Evolutionary conservation across 2,329 filamentous ascomycete species (phyloP).

Genomic region (Chaetomiaceae sp.): DNA sequence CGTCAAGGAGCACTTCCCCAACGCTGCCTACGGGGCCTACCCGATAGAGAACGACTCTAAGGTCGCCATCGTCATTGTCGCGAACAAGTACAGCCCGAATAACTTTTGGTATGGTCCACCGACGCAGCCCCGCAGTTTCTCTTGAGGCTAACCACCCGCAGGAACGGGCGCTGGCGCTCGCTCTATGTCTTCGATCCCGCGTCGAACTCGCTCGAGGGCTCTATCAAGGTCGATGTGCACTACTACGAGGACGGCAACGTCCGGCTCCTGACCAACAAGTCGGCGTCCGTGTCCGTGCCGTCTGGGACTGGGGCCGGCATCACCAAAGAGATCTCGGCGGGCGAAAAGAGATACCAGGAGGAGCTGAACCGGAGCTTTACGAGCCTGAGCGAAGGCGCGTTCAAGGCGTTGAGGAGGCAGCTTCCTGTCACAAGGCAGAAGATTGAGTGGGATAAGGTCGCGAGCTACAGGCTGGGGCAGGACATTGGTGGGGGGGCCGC

Average conservation of each 20-base stretch:
- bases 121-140: neutral
- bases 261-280: constrained; percentile 82
- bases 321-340: constrained; percentile 68
- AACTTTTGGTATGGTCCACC: constrained; percentile 75
- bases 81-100: constrained; percentile 95
- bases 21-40: constrained; percentile 75
- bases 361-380: constrained; percentile 90
- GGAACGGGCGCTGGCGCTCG: constrained; percentile 95
- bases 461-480: constrained; percentile 81
- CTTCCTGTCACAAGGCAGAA: constrained; percentile 96
- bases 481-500: constrained; percentile 68
- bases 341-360: constrained; percentile 93
- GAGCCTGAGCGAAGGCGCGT: constrained; percentile 84
- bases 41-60: constrained; percentile 71
- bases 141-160: constrained; percentile 31
- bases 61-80: constrained; percentile 78
- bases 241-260: constrained; percentile 99
- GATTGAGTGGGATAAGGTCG: constrained; percentile 99
- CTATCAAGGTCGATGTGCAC: constrained; percentile 90
- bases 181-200: constrained; percentile 74
- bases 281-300: constrained; percentile 57
- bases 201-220: constrained; percentile 66
- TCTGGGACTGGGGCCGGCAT: constrained; percentile 64
- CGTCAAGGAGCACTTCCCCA: constrained; percentile 83
- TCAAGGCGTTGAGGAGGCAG: constrained; percentile 89